phyloP scores from a whole-genome alignment of 2,329 filamentous ascomycete species.

The Sclerotinia nivalis region DNA sequence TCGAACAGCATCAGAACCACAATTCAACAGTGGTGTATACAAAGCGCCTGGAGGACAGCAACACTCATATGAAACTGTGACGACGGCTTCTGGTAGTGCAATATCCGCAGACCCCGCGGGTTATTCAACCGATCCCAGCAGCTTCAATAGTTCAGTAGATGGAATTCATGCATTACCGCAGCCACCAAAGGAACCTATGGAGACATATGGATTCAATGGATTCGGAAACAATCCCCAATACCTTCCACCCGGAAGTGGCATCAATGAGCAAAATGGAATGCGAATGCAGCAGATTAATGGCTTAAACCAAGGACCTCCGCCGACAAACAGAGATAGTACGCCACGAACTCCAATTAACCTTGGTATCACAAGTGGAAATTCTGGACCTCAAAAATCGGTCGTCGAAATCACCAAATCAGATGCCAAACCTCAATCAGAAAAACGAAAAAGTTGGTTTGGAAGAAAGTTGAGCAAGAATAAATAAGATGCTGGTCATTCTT shows the following conservation, averaged over 20 bases:
- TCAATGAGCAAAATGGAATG: conserved; percentile 29
- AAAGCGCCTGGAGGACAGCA: conserved; percentile 37
- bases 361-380: conserved; percentile 32
- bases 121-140: conserved; percentile 83
- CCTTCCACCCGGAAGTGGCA: conserved; percentile 43
- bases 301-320: conserved; percentile 31
- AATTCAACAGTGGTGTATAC: conserved; percentile 39
- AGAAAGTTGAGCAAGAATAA: conserved; percentile 71
- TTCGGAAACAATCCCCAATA: conserved; percentile 47
- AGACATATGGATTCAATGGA: conserved; percentile 62
- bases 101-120: conserved; percentile 72
- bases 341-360: conserved; percentile 38
- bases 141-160: conserved; percentile 89
- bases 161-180: conserved; percentile 61
- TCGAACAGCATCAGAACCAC: conserved; percentile 39
- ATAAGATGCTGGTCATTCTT: conserved; percentile 25
- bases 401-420: conserved; percentile 10
- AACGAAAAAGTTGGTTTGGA: conserved; percentile 89
- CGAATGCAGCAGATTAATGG: conserved; percentile 31
- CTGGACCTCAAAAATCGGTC: conserved; percentile 13
- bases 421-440: conserved; percentile 51
- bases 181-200: conserved; percentile 53
- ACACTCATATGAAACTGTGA: conserved; percentile 79
- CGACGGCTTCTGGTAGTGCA: conserved; percentile 70
- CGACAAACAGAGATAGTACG: conserved; percentile 33